A percentile compares a stretch with the other conserved stretches of the same genome.
Evolutionary conservation across 805 yeast genomes (phyloP).

Genomic region (Yarrowia deformans): DNA sequence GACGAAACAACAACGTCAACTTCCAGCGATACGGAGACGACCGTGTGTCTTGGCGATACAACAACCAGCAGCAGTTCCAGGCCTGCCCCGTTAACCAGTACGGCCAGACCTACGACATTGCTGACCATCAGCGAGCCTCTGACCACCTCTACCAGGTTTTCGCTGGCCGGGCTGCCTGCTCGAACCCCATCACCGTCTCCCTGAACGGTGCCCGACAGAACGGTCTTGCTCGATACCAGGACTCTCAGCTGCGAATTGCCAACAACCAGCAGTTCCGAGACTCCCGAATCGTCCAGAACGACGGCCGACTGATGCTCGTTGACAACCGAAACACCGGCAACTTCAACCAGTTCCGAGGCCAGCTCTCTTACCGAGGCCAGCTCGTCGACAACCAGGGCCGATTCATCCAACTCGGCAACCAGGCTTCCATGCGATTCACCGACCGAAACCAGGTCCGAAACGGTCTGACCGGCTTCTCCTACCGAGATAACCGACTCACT

Average conservation of each 20-base stretch:
- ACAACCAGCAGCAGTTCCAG: conserved; percentile 30
- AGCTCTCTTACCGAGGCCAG: conserved; percentile 37
- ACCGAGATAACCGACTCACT: conserved; percentile 22
- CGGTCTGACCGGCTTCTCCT: conserved; percentile 27
- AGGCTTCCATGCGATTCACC: conserved; percentile 35
- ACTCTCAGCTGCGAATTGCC: conserved; percentile 22
- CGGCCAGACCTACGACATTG: conserved; percentile 16
- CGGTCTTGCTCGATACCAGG: conserved; percentile 27
- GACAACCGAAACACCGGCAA: conserved; percentile 13
- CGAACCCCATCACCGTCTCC: conserved; percentile 14
- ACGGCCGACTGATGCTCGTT: conserved; percentile 32
- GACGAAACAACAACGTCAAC: conserved; percentile 25
- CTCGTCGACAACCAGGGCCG: conserved; percentile 37
- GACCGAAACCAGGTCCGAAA: conserved; percentile 38
- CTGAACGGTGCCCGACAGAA: conserved; percentile 28
- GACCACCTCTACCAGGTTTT: conserved; percentile 31
- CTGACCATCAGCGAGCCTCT: conserved; percentile 1
- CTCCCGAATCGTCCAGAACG: conserved; percentile 11
- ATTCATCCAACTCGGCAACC: conserved; percentile 34
- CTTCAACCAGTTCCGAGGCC: conserved; percentile 31
- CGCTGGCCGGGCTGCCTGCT: conserved; percentile 11
- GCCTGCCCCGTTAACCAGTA: conserved; percentile 34
- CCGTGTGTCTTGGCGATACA: conserved; percentile 28
- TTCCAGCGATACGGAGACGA: conserved; percentile 26
- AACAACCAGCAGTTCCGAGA: conserved; percentile 31